Conservation (phyloP, 495 filamentous ascomycete genomes). For the Cercophora samala region DNA sequence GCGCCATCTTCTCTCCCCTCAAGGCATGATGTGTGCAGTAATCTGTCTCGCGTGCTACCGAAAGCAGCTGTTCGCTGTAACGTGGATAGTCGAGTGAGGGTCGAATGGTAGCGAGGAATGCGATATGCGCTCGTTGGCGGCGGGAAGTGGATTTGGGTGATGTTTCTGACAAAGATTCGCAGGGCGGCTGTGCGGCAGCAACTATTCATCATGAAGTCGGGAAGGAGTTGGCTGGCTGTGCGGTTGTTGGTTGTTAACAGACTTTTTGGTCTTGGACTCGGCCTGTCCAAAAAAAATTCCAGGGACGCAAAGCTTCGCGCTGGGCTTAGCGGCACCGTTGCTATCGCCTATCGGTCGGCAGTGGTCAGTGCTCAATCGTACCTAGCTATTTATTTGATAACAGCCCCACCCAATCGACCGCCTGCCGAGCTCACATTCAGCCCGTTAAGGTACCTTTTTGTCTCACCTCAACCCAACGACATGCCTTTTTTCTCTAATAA, state of each 20-base stretch:
- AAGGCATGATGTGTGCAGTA: slow-evolving; percentile 23
- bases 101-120: slow-evolving; percentile 7
- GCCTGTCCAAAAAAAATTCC: slow-evolving; percentile 15
- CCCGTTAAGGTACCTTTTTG: neutral
- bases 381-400: no score
- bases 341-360: neutral
- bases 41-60: neutral
- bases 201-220: slow-evolving; percentile 41
- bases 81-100: neutral
- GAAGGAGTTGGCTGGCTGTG: neutral
- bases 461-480: neutral
- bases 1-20: neutral
- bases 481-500: neutral
- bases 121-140: slow-evolving; percentile 15
- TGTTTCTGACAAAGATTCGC: slow-evolving; percentile 47
- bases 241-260: neutral
- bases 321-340: neutral
- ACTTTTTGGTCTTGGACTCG: neutral
- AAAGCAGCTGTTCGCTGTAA: neutral
- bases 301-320: neutral
- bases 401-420: neutral
- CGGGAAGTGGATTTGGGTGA: slow-evolving; percentile 44
- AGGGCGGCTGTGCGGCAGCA: slow-evolving; percentile 46
- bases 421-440: no score
- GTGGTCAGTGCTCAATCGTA: slow-evolving; percentile 1